phyloP scores from a whole-genome alignment of 129 eudicot species.

The Centella asiatica region DNA sequence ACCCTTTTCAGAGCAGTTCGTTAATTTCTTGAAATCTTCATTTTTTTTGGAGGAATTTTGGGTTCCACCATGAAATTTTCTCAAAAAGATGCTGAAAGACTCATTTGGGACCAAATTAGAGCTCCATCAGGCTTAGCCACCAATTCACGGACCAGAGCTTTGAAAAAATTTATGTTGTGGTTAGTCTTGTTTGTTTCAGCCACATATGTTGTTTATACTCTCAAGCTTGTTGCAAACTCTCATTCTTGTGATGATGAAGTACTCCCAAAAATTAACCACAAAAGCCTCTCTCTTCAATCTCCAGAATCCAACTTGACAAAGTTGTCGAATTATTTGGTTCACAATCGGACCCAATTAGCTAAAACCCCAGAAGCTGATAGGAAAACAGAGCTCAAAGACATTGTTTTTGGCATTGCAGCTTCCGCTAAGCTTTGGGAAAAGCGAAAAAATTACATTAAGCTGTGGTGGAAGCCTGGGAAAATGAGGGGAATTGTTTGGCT shows the following conservation, averaged over 20 bases:
- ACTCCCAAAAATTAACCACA: not conserved
- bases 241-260: not conserved
- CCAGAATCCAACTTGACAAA: not conserved
- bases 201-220: slow-evolving; percentile 3
- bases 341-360: not conserved
- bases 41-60: not conserved
- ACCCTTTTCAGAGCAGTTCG: not conserved
- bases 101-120: slow-evolving; percentile 13
- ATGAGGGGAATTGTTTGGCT: slow-evolving; percentile 95
- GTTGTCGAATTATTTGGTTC: not conserved
- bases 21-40: not conserved
- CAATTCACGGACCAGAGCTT: not conserved
- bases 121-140: not conserved
- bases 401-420: slow-evolving; percentile 88
- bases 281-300: not conserved
- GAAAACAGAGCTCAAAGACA: slow-evolving; percentile 53
- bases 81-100: slow-evolving; percentile 5
- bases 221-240: not conserved
- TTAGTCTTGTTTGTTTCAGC: slow-evolving; percentile 6
- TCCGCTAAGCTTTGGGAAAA: slow-evolving; percentile 77
- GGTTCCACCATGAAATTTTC: not conserved
- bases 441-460: slow-evolving; percentile 64
- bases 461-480: slow-evolving; percentile 68
- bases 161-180: not conserved
- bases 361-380: not conserved